Evolutionary conservation across 768 basidiomycete genomes (phyloP), one percentile per base, ranked within the genome.

Genomic region (Mycena chlorophos): DNA sequence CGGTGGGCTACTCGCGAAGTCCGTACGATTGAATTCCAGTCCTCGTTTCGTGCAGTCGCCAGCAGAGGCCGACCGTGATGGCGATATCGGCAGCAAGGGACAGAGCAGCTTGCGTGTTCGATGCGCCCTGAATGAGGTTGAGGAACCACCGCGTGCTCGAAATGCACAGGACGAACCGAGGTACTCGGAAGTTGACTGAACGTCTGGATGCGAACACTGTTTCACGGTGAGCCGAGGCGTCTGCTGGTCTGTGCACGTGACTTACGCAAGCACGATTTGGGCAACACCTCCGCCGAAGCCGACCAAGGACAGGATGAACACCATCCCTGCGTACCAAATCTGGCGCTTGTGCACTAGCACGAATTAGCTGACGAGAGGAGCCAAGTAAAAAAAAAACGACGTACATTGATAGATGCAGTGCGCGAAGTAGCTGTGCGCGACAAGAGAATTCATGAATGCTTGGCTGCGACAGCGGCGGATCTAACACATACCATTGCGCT

Each of bases 1-100:
- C 34, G 17, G 13, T 10, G 23, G 34, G 23, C 5, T 8, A 29
- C 8, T 12, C 4, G 13, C 23, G 20, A 20, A n/a, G 16, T n/a
- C 19, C 49, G 37, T 20, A 56, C 55, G 55, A 34, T 51, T 56
- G 55, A 13, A 56, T 51, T 3, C 50, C 55, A 3, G 30, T 22
- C 30, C 43, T 46, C 2, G 22, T 28, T 12, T 27, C 26, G 28
- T 51, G 30, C 31, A 56, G 26, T 6, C 42, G 25, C 55, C 55
- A 56, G 27, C 20, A 51, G 0, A 56, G 34, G 1, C 55, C 55
- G 17, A 38, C 42, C 8, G 50, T 51, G n/a, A 56, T 51, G n/a
- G 51, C 23, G 34, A 56, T 27, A 22, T 56, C 55, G 20, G 5
- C 10, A 13, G 49, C 43, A 2, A 51, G n/a, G 1, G 49, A 16